phyloP scores from a whole-genome alignment of 768 basidiomycete genomes.

The Tremella yokohamensis region DNA sequence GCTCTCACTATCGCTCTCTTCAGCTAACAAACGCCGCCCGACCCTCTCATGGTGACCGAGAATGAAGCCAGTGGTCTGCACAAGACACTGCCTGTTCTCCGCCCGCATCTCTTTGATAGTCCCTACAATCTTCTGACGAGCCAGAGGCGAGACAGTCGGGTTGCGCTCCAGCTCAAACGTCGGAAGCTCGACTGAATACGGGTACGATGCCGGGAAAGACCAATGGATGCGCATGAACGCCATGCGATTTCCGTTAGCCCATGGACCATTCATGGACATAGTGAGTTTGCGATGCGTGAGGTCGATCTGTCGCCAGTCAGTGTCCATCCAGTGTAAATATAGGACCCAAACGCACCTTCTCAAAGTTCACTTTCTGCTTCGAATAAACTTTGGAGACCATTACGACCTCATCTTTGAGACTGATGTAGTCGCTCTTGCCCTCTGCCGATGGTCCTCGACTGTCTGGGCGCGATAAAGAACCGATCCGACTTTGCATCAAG shows the following conservation, averaged over 20 bases:
- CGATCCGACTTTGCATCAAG: constrained; percentile 31
- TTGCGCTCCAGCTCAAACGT: constrained; percentile 78
- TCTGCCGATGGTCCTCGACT: constrained; percentile 23
- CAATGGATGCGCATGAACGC: constrained; percentile 80
- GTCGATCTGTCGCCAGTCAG: constrained; percentile 48
- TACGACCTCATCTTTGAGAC: constrained; percentile 39
- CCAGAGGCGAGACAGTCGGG: constrained; percentile 71
- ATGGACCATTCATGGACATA: constrained; percentile 80
- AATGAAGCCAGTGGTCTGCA: constrained; percentile 75
- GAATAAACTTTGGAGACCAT: constrained; percentile 35
- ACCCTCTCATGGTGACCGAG: constrained; percentile 56
- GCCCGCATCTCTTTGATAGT: constrained; percentile 70
- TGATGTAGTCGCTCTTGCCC: constrained; percentile 26
- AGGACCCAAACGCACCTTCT: constrained; percentile 60
- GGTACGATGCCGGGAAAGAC: constrained; percentile 78
- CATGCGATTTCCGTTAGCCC: constrained; percentile 79
- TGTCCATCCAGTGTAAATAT: background rate
- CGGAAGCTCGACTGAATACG: constrained; percentile 56
- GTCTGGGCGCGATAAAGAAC: constrained; percentile 30
- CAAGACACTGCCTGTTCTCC: constrained; percentile 73
- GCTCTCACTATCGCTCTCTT: constrained; percentile 47
- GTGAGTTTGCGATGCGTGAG: constrained; percentile 66
- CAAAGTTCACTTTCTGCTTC: constrained; percentile 58
- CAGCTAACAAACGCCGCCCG: constrained; percentile 51
- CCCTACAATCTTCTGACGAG: constrained; percentile 72